phyloP scores from a whole-genome alignment of 768 basidiomycete species.

The Leccinum rimulosum region DNA sequence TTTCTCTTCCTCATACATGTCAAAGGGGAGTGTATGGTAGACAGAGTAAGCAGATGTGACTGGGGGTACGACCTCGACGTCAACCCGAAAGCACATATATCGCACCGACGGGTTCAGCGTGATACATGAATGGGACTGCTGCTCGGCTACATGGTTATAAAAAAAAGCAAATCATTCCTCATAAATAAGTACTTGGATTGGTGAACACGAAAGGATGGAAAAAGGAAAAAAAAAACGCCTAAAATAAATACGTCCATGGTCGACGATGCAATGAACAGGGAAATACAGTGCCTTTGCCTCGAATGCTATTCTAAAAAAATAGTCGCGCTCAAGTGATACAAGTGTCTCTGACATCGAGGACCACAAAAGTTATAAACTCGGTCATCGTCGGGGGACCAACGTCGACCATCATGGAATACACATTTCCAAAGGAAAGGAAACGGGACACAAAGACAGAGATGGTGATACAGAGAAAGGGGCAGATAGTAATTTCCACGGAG shows the following conservation, averaged over 20 bases:
- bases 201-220: not conserved
- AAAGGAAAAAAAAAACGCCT: not conserved
- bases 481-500: conserved; percentile 1
- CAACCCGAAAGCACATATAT: not conserved
- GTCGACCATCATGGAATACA: not conserved
- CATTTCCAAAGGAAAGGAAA: not conserved
- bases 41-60: not conserved
- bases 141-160: not conserved
- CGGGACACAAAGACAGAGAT: not conserved
- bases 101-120: not conserved
- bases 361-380: not conserved
- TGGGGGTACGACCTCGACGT: not conserved
- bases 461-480: not conserved
- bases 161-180: not conserved
- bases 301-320: conserved; percentile 4
- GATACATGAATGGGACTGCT: not conserved
- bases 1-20: not conserved
- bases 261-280: conserved; percentile 13
- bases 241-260: conserved; percentile 20
- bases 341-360: not conserved
- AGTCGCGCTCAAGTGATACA: not conserved
- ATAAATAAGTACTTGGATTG: not conserved
- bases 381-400: not conserved
- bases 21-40: not conserved
- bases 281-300: not conserved